Conservation (phyloP, 768 basidiomycete genomes). For the Dentipellis sp. region DNA sequence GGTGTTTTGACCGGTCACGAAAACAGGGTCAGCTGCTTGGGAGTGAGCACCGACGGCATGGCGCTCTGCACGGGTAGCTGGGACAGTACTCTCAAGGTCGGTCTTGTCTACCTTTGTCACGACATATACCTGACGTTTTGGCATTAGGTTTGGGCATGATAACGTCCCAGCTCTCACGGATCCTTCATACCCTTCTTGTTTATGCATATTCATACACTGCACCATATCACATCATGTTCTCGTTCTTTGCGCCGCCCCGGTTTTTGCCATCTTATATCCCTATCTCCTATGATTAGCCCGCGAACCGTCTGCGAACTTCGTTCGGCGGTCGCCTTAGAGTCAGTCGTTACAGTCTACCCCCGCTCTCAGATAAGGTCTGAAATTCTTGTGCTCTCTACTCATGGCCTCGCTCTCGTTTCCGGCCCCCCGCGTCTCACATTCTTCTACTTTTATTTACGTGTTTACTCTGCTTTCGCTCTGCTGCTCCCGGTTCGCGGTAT, state of each 20-base stretch:
- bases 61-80: constrained; percentile 97
- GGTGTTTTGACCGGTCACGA: constrained; percentile 97
- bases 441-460: background rate
- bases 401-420: background rate
- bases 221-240: constrained; percentile 10
- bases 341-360: constrained; percentile 44
- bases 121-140: constrained; percentile 2
- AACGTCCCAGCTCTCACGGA: background rate
- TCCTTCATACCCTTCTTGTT: constrained; percentile 1
- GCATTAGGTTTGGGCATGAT: constrained; percentile 76
- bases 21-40: constrained; percentile 94
- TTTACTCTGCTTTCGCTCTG: background rate
- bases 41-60: constrained; percentile 95
- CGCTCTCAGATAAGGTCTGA: constrained; percentile 18
- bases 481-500: background rate
- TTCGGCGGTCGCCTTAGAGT: constrained; percentile 44
- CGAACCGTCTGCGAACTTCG: constrained; percentile 29
- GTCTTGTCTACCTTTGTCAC: constrained; percentile 19
- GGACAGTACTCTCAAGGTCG: constrained; percentile 93
- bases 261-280: constrained; percentile 32
- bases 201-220: constrained; percentile 1
- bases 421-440: background rate
- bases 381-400: constrained; percentile 4
- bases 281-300: constrained; percentile 42
- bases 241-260: constrained; percentile 6